Evolutionary conservation across 164 flowering plant species (phyloP), one percentile per base, ranked within the genome.

Genomic region (Aristolochia contorta): DNA sequence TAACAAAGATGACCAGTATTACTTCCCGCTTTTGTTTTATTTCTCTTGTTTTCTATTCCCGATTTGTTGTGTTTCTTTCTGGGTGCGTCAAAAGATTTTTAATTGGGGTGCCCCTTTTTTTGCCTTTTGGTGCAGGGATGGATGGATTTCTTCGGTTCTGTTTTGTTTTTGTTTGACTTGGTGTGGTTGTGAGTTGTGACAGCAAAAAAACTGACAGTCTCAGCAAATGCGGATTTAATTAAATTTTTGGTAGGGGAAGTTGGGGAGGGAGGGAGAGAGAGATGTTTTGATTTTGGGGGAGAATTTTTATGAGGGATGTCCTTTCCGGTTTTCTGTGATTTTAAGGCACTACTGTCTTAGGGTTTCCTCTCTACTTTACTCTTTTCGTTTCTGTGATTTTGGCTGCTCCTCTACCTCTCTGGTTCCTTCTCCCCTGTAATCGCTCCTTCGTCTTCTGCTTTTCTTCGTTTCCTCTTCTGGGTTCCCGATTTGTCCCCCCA

Each of bases 321-420:
- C 64, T 58, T 58, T 71, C 69, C 67, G 58, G 65, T 50, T 52
- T 65, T 55, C 58, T 57, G 60, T 59, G 68, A 56, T 62, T 72
- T 69, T 65, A 33, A 56, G 65, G 62, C 14, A 47, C 54, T 50
- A 22, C 30, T 10, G 58, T 54, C 24, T 65, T 74, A 72, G 78
- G 81, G 81, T 70, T 78, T 68, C 65, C 58, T 70, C 61, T 59
- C 64, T 27, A 61, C 65, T 72, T 67, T 68, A 57, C 65, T 60
- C 58, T 65, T 71, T 48, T 56, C 49, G 48, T 30, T 24, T 50
- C 65, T 73, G 65, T 64, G 71, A 69, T 69, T 69, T 60, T 47
- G 12, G 62, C 43, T 47, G 68, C 72, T 65, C 24, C 15, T 52
- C 13, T 12, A 25, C 54, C 54, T 60, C 22, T 54, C 64, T 37